Evolutionary conservation across 495 filamentous ascomycete species (phyloP), one percentile per base, ranked within the genome.

Genomic region (Podospora appendiculata): DNA sequence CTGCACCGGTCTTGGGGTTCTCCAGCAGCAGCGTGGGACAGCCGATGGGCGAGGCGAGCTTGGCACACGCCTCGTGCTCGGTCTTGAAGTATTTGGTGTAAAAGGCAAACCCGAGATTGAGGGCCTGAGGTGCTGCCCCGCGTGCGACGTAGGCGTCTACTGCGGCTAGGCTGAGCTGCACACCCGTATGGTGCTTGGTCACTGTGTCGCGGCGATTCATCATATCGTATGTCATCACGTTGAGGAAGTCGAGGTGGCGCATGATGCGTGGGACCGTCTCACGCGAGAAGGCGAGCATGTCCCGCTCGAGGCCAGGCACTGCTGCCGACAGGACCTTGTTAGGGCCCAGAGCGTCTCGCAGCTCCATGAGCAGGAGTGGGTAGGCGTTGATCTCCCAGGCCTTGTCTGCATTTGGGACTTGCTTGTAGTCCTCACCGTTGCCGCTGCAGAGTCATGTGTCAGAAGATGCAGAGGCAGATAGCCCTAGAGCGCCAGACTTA

Each of bases 141-240:
- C 77, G 73, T 12, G 71, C 69, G 5, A 84, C 53, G 58, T 89
- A 90, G 45, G 78, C 72, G 45, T 82, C 67, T 14, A 89, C 57
- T 12, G 78, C 67, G 11, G 76, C 73, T 11, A 81, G 63, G 33
- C 79, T 83, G 12, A 70, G 69, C 47, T 67, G 55, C 32, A 88
- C 66, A 39, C 81, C 78, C 17, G 78, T 85, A 59, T 87, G 83
- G 58, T 88, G 85, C 51, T 75, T 78, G 5, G 85, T 89, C 9
- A 79, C 65, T 53, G 72, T 80, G 59, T 89, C 81, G 14, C 87
- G 81, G 17, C 87, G 79, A 68, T 88, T 89, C 79, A 86, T 85
- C 47, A 90, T 61, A 56, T 90, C 87, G 67, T 90, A 90, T 17
- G 79, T 80, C 87, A 90, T 90, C 47, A 90, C 76, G 60, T 89